phyloP scores from a whole-genome alignment of 2,329 filamentous ascomycete species.

The Coccinonectria pachysandricola region DNA sequence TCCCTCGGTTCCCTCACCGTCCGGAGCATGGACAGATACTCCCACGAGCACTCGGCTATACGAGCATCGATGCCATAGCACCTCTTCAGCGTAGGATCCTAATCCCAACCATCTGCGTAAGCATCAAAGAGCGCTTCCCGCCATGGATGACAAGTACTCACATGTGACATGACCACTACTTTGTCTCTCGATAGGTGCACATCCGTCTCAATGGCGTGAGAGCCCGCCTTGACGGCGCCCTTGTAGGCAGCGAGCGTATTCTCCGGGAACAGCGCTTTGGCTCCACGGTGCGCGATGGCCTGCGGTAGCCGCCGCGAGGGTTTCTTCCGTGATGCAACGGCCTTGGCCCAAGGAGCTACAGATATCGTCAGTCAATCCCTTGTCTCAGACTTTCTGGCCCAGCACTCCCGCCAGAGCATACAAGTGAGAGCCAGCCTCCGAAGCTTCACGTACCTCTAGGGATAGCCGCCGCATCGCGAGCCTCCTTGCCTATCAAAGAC shows the following conservation, averaged over 20 bases:
- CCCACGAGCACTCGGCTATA: conserved; percentile 68
- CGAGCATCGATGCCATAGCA: conserved; percentile 69
- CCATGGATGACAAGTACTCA: no score
- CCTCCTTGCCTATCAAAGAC: conserved; percentile 5
- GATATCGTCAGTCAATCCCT: conserved; percentile 1
- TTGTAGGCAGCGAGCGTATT: conserved; percentile 76
- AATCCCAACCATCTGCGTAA: no score
- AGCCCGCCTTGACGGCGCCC: conserved; percentile 61
- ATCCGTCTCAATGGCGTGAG: conserved; percentile 81
- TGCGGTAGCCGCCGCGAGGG: conserved; percentile 43
- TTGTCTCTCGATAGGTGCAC: conserved; percentile 73
- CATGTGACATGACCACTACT: conserved; percentile 77
- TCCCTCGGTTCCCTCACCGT: conserved; percentile 59
- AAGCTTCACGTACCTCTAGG: conserved; percentile 9
- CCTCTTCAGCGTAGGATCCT: conserved; percentile 68
- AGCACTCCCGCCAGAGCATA: no score
- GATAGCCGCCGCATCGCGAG: conserved; percentile 2
- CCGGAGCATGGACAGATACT: conserved; percentile 55
- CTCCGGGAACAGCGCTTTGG: conserved; percentile 69
- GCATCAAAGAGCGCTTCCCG: no score
- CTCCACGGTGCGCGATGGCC: conserved; percentile 69
- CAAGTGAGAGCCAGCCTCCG: no score
- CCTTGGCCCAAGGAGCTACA: conserved; percentile 24
- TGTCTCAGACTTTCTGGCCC: no score
- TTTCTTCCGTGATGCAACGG: conserved; percentile 19